Conservation (phyloP, 345 rosid genomes). For the Linum lewisii region DNA sequence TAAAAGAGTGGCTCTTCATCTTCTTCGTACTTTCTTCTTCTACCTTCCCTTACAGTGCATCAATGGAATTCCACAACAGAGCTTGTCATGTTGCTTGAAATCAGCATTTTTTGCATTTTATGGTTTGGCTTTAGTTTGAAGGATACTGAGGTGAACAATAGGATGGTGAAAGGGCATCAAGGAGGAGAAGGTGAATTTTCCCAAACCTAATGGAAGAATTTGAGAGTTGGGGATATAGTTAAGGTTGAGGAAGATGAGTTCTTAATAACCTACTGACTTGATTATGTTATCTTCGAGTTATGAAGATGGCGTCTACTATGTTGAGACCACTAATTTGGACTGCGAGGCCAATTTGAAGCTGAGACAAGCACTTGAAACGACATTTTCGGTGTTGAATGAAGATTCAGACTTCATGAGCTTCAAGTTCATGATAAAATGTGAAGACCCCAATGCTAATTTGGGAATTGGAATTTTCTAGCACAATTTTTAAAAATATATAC, state of each 20-base stretch:
- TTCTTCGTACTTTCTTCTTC: too few species aligned
- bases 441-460: constrained; percentile 90
- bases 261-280: constrained; percentile 82
- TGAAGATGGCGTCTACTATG: constrained; percentile 76
- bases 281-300: constrained; percentile 72
- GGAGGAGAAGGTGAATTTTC: constrained; percentile 45
- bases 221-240: constrained; percentile 75
- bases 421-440: constrained; percentile 59
- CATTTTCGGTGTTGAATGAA: constrained; percentile 42
- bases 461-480: too few species aligned
- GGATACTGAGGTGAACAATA: constrained; percentile 76
- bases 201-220: constrained; percentile 53
- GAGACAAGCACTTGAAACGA: constrained; percentile 67
- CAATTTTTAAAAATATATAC: too few species aligned
- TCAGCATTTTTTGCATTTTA: constrained; percentile 1
- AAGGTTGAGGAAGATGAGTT: constrained; percentile 75
- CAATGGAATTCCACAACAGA: too few species aligned
- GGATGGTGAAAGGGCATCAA: constrained; percentile 61
- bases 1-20: too few species aligned
- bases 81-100: neutral
- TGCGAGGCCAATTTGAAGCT: constrained; percentile 88
- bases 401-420: constrained; percentile 51
- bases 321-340: constrained; percentile 93
- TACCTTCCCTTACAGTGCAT: too few species aligned
- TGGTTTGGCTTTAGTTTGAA: constrained; percentile 14